Base-by-base conservation (phyloP, 805 yeast genomes). In the Metschnikowia rubicola region DNA sequence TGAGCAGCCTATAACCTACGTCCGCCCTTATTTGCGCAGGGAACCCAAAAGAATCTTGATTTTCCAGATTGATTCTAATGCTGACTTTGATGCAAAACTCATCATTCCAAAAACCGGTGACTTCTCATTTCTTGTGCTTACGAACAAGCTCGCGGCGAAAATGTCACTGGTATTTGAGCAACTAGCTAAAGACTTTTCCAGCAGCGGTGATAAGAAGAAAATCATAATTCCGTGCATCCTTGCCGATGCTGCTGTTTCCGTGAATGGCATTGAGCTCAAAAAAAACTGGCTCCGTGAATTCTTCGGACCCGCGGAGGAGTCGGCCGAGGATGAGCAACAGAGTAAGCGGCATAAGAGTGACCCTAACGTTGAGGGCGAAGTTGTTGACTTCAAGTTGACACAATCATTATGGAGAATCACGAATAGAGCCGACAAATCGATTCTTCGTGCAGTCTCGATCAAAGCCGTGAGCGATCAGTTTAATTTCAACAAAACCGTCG, bases 371-470 rank as follows among this genome's bases (percentile, higher is more conserved):
- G 50, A 41, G 13, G 75, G 75, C 4, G 75, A 71, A 36, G 60
- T 72, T 3, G 66, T 78, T n/a, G 76, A 73, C 45, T 63, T 79
- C 38, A 67, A 66, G 43, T 36, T 79, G 7, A 49, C 64, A 11
- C 67, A 65, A 48, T 71, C 79, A 2, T 69, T 73, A 47, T 79
- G 80, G 80, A 61, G 66, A 19, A 41, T 68, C 31, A 43, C 58
- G 17, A 52, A 59, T 51, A 52, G 64, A 15, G 66, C 64, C 1
- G 50, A 56, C 21, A 48, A 48, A 26, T 46, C 57, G 1, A 51
- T 66, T 31, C 49, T 69, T 17, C 68, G 66, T 26, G 66, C 63
- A 2, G 66, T 69, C 1, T 44, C 60, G 4, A 41, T 69, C 11
- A 65, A 64, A 40, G 74, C 68, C 3, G 48, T 56, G 3, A 61